Evolutionary conservation across 805 yeast genomes (phyloP), one percentile per base, ranked within the genome.

Genomic region (Candida insectorum): DNA sequence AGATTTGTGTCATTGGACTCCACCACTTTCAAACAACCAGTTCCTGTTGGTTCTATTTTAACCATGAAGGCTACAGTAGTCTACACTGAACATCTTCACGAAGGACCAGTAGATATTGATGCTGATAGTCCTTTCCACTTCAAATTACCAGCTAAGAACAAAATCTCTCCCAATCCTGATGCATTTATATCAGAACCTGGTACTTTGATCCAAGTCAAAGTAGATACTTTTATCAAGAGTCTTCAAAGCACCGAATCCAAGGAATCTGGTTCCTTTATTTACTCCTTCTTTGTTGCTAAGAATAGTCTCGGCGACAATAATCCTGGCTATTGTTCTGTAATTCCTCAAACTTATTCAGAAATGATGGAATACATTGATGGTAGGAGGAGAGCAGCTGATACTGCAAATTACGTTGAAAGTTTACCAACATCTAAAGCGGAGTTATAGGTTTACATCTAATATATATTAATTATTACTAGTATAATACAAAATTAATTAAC

Each of bases 311-410:
- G 60, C 1, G 62, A 56, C 10, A 52, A 50, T 26, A 47, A 52
- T 16, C 81, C 82, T 14, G 82, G 83, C n/a, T 80, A 73, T 47
- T 74, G 80, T 30, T 75, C 86, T 3, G 91, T 89, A 31, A 67
- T 89, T 31, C 97, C 97, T 4, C 84, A 84, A 54, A 77, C 94
- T 1, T 89, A 89, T 53, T 74, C 80, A 17, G 97, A 89, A 58
- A 89, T 88, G 95, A 87, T 89, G 79, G 83, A 79, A 46, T 89
- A 83, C 53, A 73, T 89, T 12, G 89, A 84, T 51, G 97, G 94
- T 17, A 78, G 95, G 62, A 81, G 97, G 66, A 79, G 94, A 59
- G 95, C 95, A 4, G 71, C 70, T 36, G 94, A 81, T 31, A 85
- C 95, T 14, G 89, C 93, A 18, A 65, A 69, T 30, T 83, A 77